Base-by-base conservation (phyloP, 352 stramenopile genomes). In the Phytophthora uliginosa region DNA sequence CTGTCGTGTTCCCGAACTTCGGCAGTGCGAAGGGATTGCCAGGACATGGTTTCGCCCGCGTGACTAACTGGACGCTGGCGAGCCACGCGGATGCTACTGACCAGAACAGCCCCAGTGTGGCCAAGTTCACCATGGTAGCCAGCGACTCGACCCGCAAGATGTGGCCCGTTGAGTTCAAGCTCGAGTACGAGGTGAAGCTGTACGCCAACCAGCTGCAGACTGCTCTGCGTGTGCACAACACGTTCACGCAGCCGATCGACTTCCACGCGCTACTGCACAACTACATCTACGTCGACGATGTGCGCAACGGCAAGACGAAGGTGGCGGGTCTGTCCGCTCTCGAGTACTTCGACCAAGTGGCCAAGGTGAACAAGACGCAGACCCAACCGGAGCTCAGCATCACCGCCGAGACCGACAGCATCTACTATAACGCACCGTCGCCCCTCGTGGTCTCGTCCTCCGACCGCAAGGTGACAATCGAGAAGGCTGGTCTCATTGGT, bases 181-280 rank as follows among this genome's bases (percentile, higher is more conserved):
- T 94, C 2, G 59, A 76, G 18, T 96, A 94, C 70, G 67, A 82
- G 28, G 80, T 98, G 10, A 83, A 80, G 33, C 65, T 98, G 52
- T 71, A 74, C 45, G 77, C 57, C 3, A 63, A 82, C 20, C 66
- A 69, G 9, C 77, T 98, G 24, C 79, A 81, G 18, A 98, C 87
- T 7, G 86, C 71, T 15, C 69, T 98, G 22, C 71, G 74, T 63
- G 83, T 98, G 9, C 80, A 89, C 62, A 99, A 99, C 89, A 96
- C 77, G 38, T 90, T 85, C 53, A 67, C 74, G 17, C 53, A 48
- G 7, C 71, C 87, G 69, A 98, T 98, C 62, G 68, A 86, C 34
- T 98, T 98, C 78, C 95, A 99, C 67, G 88, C 92, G 26, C 77
- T 99, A 28, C 77, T 98, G 45, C 96, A 99, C 82, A 98, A 94